Base-by-base conservation (phyloP, 129 eudicot genomes). In the Centella asiatica region DNA sequence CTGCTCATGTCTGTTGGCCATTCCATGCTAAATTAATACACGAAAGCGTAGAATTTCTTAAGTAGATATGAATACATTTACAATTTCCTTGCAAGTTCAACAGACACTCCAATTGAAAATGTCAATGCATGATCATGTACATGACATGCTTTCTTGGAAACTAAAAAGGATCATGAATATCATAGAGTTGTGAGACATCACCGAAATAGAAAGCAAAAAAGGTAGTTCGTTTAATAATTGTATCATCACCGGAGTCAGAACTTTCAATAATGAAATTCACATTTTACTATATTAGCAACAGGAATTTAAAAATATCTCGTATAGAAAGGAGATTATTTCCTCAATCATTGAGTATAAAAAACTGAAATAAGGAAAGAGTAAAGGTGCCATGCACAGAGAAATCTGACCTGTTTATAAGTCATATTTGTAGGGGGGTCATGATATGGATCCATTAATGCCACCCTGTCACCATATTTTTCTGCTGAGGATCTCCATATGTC, bases 401-500 rank as follows among this genome's bases (percentile, higher is more conserved):
- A 59, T 22, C 17, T 64, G 36, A 84, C 98, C 98, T 90, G 86
- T 37, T 81, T 90, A 77, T 83, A 90, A 60, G 95, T 92, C 82
- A 87, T 75, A 74, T 79, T 73, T 39, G 88, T 78, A n/a, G 94
- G 90, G 42, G 98, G 98, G 62, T 92, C 90, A 62, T 87, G 98
- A 70, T 87, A 80, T 14, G 80, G 95, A 42, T 87, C 98, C 74
- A 87, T 81, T 73, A 92, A 73, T 22, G 98, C 98, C 37, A 76
- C 76, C 55, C 74, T 85, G 72, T 92, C 95, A 76, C 88, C 95
- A 82, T 71, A 86, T 68, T 68, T 87, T 74, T 87, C 81, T n/a
- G 98, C 98, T 46, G 85, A 60, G 17, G 76, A 77, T 67, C 95
- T 84, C 95, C 95, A 87, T 65, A 90, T 87, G 72, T 90, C 98